Evolutionary conservation across 305 asterid species (phyloP).

Genomic region (Rubia balearica): DNA sequence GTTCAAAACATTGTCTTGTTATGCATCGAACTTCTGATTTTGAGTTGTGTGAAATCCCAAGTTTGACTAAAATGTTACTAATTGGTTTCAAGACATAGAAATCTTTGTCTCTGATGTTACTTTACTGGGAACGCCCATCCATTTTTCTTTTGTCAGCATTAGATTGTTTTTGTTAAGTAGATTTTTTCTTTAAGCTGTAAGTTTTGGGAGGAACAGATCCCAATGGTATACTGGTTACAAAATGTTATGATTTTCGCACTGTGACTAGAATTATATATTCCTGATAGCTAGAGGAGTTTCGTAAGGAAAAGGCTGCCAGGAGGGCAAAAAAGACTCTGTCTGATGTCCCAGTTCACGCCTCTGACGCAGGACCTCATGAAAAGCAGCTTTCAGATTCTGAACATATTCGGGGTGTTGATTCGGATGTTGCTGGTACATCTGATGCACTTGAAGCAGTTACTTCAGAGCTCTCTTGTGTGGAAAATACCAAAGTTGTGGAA

Average conservation of each 20-base stretch:
- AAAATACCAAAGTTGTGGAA: slow-evolving; percentile 30
- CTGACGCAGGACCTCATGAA: slow-evolving; percentile 39
- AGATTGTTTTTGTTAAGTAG: background rate
- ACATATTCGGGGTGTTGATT: slow-evolving; percentile 31
- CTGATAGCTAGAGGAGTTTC: slow-evolving; percentile 87
- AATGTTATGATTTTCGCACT: background rate
- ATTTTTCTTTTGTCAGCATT: background rate
- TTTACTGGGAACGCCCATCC: background rate
- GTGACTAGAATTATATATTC: background rate
- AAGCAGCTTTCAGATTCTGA: slow-evolving; percentile 42
- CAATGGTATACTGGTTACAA: background rate
- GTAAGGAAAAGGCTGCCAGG: slow-evolving; percentile 77
- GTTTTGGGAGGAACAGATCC: background rate
- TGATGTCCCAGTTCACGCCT: slow-evolving; percentile 27
- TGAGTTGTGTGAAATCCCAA: background rate
- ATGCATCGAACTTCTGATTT: background rate
- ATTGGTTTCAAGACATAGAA: background rate
- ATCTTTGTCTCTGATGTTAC: background rate
- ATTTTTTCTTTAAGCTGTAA: background rate
- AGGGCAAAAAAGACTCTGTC: slow-evolving; percentile 53
- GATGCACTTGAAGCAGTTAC: slow-evolving; percentile 37
- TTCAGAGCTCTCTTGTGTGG: slow-evolving; percentile 25
- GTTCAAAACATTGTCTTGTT: background rate
- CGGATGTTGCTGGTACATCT: slow-evolving; percentile 48
- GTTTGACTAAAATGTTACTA: background rate